These are phyloP conservation scores for Tubosaeta sp. DNA, from an alignment of 768 basidiomycete species.

Conservation along the genomic window DNA sequence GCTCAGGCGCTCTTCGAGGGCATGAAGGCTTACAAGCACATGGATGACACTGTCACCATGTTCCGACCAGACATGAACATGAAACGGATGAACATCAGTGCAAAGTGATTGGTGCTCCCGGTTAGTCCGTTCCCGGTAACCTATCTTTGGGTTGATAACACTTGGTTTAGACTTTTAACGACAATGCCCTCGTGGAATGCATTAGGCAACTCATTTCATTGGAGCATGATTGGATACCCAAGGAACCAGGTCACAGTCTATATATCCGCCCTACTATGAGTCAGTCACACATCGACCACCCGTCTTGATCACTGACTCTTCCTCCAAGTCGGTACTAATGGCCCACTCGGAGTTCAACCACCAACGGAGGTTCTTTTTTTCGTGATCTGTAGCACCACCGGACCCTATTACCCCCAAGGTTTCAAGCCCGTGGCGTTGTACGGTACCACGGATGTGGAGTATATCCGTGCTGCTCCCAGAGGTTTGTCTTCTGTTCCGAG, in stretches of 20 bases:
- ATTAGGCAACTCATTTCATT: slow-evolving; percentile 83
- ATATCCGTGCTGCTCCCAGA: slow-evolving; percentile 81
- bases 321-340: slow-evolving; percentile 61
- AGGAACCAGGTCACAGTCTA: slow-evolving; percentile 80
- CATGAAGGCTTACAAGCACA: slow-evolving; percentile 86
- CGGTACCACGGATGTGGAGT: slow-evolving; percentile 62
- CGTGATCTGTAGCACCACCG: slow-evolving; percentile 59
- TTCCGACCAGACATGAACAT: slow-evolving; percentile 98
- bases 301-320: slow-evolving; percentile 4
- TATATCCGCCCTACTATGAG: slow-evolving; percentile 85
- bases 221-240: slow-evolving; percentile 90
- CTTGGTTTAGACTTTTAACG: slow-evolving; percentile 63
- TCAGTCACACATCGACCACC: slow-evolving; percentile 16
- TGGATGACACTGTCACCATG: slow-evolving; percentile 67
- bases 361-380: slow-evolving; percentile 67
- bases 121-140: slow-evolving; percentile 35
- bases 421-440: slow-evolving; percentile 91
- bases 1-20: slow-evolving; percentile 91
- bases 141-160: slow-evolving; percentile 2
- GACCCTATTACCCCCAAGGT: slow-evolving; percentile 80
- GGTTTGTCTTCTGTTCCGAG: slow-evolving; percentile 36
- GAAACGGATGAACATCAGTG: slow-evolving; percentile 89
- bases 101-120: slow-evolving; percentile 70
- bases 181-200: slow-evolving; percentile 65
- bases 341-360: slow-evolving; percentile 46